Evolutionary conservation across 495 filamentous ascomycete genomes (phyloP).

Genomic region (Xeromyces bisporus): DNA sequence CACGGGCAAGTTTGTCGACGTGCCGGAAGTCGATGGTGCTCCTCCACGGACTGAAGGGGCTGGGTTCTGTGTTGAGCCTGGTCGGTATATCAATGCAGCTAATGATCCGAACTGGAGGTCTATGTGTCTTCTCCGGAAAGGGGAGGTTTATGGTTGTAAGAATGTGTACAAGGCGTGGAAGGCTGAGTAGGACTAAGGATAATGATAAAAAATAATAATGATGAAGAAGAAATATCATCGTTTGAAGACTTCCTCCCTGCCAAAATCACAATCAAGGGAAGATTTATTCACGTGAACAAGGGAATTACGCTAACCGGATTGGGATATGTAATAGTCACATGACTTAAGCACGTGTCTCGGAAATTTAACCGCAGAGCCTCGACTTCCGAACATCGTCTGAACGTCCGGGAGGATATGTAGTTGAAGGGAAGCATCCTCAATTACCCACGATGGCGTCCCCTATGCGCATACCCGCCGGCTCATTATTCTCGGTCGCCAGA

Average conservation of each 20-base stretch:
- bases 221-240: too few species aligned
- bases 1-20: slow-evolving; percentile 67
- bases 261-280: too few species aligned
- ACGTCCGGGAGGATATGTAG: background rate
- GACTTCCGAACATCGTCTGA: background rate
- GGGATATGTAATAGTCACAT: too few species aligned
- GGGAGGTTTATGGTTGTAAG: slow-evolving; percentile 50
- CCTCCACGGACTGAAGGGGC: slow-evolving; percentile 45
- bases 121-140: slow-evolving; percentile 56
- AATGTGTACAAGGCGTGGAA: slow-evolving; percentile 61
- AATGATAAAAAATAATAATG: background rate
- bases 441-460: slow-evolving; percentile 22
- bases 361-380: too few species aligned
- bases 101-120: slow-evolving; percentile 64
- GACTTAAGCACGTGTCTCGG: too few species aligned
- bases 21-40: slow-evolving; percentile 49
- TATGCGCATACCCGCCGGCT: slow-evolving; percentile 13
- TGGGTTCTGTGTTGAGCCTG: slow-evolving; percentile 83
- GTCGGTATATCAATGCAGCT: slow-evolving; percentile 73
- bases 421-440: too few species aligned
- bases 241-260: too few species aligned
- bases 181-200: too few species aligned
- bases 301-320: too few species aligned
- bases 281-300: too few species aligned
- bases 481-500: slow-evolving; percentile 7